Conservation (phyloP, 2,329 filamentous ascomycete species). For the Verticillium albo-atrum region DNA sequence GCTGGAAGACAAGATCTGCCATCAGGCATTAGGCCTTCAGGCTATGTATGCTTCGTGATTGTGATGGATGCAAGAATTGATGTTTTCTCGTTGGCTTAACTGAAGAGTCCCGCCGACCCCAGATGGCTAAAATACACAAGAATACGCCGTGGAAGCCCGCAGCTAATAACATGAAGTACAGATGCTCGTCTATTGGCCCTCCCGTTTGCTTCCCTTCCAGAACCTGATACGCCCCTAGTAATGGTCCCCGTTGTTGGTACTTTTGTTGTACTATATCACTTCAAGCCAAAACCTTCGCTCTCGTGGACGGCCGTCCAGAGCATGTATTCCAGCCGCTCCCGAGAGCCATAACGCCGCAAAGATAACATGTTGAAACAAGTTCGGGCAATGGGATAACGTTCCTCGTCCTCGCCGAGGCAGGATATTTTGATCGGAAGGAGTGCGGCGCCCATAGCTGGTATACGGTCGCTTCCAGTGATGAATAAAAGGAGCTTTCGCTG, state of each 20-base stretch:
- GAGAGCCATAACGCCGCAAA: constrained; percentile 67
- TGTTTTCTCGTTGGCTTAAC: neutral
- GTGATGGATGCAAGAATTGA: neutral
- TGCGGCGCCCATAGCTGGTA: constrained; percentile 81
- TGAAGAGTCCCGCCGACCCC: neutral
- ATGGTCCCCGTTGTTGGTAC: neutral
- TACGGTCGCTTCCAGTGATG: constrained; percentile 85
- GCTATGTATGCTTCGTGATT: neutral
- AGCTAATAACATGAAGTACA: neutral
- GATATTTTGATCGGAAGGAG: constrained; percentile 72
- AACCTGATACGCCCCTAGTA: neutral
- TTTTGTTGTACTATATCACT: constrained; percentile 39
- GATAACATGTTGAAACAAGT: constrained; percentile 89
- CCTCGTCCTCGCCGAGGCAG: constrained; percentile 69
- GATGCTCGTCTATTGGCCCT: neutral
- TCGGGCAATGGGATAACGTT: constrained; percentile 76
- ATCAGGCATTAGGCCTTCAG: neutral
- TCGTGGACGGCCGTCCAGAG: constrained; percentile 85
- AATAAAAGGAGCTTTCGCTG: constrained; percentile 81
- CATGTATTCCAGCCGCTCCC: constrained; percentile 62
- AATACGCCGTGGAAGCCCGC: neutral
- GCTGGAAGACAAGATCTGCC: neutral
- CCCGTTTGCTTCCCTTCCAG: neutral
- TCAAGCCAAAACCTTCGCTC: constrained; percentile 89
- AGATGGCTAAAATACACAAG: neutral